Evolutionary conservation across 2,329 filamentous ascomycete species (phyloP), one percentile per base, ranked within the genome.

Genomic region (Pseudonectria foliicola): DNA sequence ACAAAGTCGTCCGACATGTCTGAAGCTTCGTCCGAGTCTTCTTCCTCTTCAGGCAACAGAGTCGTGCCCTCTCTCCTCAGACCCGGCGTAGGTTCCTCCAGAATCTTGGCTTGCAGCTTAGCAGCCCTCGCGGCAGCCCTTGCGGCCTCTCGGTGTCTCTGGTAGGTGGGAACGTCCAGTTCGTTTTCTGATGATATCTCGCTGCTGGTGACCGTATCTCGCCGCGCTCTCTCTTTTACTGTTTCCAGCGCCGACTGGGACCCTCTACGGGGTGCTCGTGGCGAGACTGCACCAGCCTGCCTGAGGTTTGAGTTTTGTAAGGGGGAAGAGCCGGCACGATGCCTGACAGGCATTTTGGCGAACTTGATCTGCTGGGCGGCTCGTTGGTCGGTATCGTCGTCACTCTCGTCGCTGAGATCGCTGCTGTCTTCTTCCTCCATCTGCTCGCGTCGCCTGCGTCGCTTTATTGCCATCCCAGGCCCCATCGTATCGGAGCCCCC

Each of bases 301-400:
- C 71, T 70, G 16, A 77, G 60, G 39, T 73, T 77, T 12, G 79
- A 80, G 11, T 73, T 76, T 46, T 86, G 80, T 25, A 85, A 80
- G 4, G 90, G 90, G 31, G 90, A 95, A 1, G 89, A 95, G 10
- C 86, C 90, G 16, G 89, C 85, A 37, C 90, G 80, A 46, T 79
- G 80, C 21, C 89, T 77, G 28, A 95, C 74, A 1, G 92, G 90
- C 85, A 95, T 90, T 63, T 96, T 96, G 31, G 84, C 80, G 61
- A 98, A 98, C 55, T 90, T 89, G 57, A 96, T 95, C 58, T 93
- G 86, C 56, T 93, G 86, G 3, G 83, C 82, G 29, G 85, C 82
- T 35, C 86, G 80, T 42, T 79, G 73, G 37, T 86, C 82, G 2
- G 75, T 70, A 34, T 88, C 83, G 15, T 89, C 83, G 33, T 92